phyloP scores from a whole-genome alignment of 2,329 filamentous ascomycete species.

The Nectriaceae sp. region DNA sequence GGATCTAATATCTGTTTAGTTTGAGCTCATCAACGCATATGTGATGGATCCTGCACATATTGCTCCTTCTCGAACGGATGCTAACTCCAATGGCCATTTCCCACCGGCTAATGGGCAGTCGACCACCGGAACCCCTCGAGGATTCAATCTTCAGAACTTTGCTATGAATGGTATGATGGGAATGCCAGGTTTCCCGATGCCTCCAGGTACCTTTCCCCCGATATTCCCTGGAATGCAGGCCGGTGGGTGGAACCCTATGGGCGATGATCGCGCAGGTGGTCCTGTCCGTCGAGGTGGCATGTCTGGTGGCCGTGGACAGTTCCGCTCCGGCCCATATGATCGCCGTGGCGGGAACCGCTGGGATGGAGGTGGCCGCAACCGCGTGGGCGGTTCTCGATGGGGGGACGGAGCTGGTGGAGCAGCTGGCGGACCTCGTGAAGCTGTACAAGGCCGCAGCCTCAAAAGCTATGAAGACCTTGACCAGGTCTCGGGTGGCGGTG shows the following conservation, averaged over 20 bases:
- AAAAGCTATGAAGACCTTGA: conserved; percentile 98
- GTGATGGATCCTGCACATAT: conserved; percentile 94
- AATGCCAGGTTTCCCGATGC: conserved; percentile 60
- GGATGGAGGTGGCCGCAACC: conserved; percentile 52
- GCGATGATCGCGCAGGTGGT: conserved; percentile 63
- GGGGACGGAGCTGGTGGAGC: conserved; percentile 76
- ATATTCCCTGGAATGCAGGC: conserved; percentile 57
- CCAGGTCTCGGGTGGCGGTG: conserved; percentile 72
- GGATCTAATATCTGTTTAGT: conserved; percentile 50
- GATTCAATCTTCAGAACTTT: conserved; percentile 83
- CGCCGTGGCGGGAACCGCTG: conserved; percentile 60
- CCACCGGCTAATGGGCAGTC: conserved; percentile 76
- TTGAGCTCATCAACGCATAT: conserved; percentile 89
- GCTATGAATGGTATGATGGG: conserved; percentile 60
- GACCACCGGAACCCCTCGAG: conserved; percentile 81
- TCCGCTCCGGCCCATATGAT: conserved; percentile 74
- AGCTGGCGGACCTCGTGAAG: conserved; percentile 83
- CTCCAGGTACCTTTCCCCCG: conserved; percentile 48
- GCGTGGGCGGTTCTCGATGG: conserved; percentile 61
- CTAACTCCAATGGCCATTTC: conserved; percentile 95
- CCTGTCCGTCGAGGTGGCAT: conserved; percentile 69
- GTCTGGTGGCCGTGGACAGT: conserved; percentile 52
- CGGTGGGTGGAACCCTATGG: conserved; percentile 51
- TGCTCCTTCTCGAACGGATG: conserved; percentile 87
- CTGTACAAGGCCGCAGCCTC: conserved; percentile 86